Evolutionary conservation across 495 filamentous ascomycete species (phyloP).

Genomic region (Extremus antarcticus): DNA sequence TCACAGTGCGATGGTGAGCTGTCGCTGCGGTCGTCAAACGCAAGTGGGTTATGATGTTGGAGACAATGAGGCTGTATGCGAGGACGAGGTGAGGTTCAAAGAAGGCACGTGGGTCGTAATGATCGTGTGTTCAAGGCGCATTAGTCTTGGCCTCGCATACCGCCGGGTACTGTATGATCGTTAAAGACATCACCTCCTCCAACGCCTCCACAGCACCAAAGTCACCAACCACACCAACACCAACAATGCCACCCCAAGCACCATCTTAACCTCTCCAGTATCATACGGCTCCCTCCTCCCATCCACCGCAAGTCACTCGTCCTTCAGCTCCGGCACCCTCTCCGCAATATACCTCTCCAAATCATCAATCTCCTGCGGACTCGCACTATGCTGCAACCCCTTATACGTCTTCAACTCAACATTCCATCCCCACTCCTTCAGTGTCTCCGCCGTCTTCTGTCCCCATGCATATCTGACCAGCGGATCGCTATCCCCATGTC

Average conservation of each 20-base stretch:
- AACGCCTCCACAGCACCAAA: conserved; percentile 4
- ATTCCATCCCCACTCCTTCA: conserved; percentile 56
- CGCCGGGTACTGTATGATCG: no score
- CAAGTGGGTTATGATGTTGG: no score
- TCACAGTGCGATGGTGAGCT: no score
- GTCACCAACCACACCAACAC: conserved; percentile 8
- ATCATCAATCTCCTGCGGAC: conserved; percentile 69
- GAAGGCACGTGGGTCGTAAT: no score
- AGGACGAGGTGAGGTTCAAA: no score
- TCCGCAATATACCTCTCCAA: conserved; percentile 64
- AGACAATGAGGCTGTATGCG: no score
- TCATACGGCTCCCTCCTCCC: conserved; percentile 14
- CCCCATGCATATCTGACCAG: conserved; percentile 63
- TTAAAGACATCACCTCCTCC: conserved; percentile 7
- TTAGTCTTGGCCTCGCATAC: background rate
- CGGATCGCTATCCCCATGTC: conserved; percentile 64
- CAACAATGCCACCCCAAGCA: conserved; percentile 7
- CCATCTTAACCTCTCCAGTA: conserved; percentile 14
- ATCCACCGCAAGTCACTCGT: conserved; percentile 17
- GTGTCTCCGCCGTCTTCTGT: conserved; percentile 44
- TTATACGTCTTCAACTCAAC: conserved; percentile 73
- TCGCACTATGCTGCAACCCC: conserved; percentile 64
- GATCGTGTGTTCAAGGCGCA: no score
- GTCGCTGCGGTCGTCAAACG: no score
- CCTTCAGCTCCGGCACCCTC: conserved; percentile 44